Evolutionary conservation across 1,139 yeast species (phyloP).

Genomic region (Saccharomyces hybrid): DNA sequence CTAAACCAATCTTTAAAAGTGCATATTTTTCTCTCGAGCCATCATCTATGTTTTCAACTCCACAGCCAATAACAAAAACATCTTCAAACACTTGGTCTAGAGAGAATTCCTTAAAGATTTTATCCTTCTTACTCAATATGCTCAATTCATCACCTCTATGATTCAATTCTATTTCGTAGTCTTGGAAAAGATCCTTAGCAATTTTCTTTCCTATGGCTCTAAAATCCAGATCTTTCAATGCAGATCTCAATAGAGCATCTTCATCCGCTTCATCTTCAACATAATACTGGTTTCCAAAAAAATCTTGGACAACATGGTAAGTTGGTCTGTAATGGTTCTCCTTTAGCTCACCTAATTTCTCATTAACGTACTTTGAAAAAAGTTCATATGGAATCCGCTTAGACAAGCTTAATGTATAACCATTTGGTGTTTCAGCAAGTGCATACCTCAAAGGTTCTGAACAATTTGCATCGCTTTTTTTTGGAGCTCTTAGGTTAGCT

Average conservation of each 20-base stretch:
- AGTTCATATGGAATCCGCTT: conserved; percentile 14
- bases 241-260: conserved; percentile 14
- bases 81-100: conserved; percentile 19
- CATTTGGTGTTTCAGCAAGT: conserved; percentile 9
- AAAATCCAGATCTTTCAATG: conserved; percentile 17
- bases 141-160: conserved; percentile 21
- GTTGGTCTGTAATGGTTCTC: conserved; percentile 14
- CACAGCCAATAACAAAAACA: conserved; percentile 19
- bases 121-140: conserved; percentile 18
- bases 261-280: conserved; percentile 19
- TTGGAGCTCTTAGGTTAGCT: conserved; percentile 1
- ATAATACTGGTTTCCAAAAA: conserved; percentile 25
- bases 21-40: conserved; percentile 9
- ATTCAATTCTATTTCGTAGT: conserved; percentile 24
- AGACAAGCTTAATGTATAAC: conserved; percentile 14
- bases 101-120: conserved; percentile 16
- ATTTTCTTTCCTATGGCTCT: conserved; percentile 16
- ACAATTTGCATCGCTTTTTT: background rate
- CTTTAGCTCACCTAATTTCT: conserved; percentile 10
- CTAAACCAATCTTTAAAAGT: conserved; percentile 15
- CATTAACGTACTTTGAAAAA: conserved; percentile 13
- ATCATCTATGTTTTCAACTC: conserved; percentile 13
- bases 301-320: conserved; percentile 21
- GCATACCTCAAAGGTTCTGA: background rate
- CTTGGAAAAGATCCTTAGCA: conserved; percentile 22